Conservation (phyloP, 179 eudicot species). For the Silene coronaria region DNA sequence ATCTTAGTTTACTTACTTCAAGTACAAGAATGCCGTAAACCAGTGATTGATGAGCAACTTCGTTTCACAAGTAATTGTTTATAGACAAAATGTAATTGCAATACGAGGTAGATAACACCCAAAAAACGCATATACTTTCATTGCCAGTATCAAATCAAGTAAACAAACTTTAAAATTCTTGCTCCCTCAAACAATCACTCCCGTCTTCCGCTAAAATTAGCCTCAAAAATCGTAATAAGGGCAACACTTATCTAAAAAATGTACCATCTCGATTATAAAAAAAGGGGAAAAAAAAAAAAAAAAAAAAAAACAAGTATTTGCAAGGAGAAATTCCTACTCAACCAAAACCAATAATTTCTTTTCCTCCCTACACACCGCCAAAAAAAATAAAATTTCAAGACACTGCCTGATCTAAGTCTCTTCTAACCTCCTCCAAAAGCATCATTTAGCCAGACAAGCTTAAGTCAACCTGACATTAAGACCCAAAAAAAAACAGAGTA, state of each 20-base stretch:
- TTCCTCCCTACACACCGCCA: background rate
- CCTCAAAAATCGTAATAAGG: background rate
- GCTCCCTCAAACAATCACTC: background rate
- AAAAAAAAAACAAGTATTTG: too few relatives aligned
- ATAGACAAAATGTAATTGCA: background rate
- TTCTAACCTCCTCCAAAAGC: background rate
- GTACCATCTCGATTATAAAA: too few relatives aligned
- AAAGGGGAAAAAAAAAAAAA: too few relatives aligned
- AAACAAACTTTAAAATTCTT: background rate
- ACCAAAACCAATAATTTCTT: too few relatives aligned
- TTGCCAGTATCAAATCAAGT: background rate
- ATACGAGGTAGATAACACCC: background rate
- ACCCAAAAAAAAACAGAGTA: background rate
- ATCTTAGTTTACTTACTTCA: background rate
- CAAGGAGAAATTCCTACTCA: too few relatives aligned
- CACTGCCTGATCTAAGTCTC: background rate
- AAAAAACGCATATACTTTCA: background rate
- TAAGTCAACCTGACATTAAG: background rate
- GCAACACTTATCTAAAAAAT: background rate
- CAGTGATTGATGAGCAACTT: background rate
- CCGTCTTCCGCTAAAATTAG: background rate
- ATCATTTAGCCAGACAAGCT: background rate
- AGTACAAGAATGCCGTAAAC: background rate
- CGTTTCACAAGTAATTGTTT: background rate
- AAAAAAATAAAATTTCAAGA: background rate